Conservation (phyloP, 2,329 filamentous ascomycete genomes). For the Cyclaneusma minus region DNA sequence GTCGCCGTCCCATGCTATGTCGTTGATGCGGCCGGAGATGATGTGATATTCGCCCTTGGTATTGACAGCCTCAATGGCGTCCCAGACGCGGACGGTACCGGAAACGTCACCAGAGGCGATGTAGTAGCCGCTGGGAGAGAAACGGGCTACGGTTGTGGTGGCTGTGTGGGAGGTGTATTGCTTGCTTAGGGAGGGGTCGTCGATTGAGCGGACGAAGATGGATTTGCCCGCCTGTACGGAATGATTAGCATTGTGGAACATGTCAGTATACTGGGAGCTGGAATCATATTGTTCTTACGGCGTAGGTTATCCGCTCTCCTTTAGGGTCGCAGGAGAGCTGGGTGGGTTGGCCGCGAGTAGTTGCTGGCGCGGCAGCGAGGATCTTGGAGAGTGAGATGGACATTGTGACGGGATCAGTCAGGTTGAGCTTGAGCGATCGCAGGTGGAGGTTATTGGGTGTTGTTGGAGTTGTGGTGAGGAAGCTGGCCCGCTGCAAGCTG, state of each 20-base stretch:
- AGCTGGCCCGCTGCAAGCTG: no score
- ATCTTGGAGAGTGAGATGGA: conserved; percentile 50
- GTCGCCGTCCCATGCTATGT: conserved; percentile 95
- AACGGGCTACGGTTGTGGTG: conserved; percentile 80
- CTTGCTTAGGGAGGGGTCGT: conserved; percentile 67
- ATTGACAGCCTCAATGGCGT: conserved; percentile 66
- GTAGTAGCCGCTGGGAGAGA: conserved; percentile 89
- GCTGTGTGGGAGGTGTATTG: conserved; percentile 90
- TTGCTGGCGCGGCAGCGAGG: conserved; percentile 72
- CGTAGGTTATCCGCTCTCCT: conserved; percentile 84
- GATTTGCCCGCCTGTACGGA: conserved; percentile 87
- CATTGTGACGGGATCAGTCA: no score
- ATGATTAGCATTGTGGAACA: conserved; percentile 6
- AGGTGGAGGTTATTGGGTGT: no score
- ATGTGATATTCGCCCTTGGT: conserved; percentile 90
- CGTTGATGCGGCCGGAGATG: conserved; percentile 87
- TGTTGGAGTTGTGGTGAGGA: no score
- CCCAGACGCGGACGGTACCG: conserved; percentile 83
- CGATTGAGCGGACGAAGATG: conserved; percentile 88
- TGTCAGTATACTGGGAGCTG: background rate
- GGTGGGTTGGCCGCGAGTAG: conserved; percentile 73
- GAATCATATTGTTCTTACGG: conserved; percentile 47
- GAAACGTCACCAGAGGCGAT: conserved; percentile 80
- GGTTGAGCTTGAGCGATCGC: no score
- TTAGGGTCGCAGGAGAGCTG: conserved; percentile 78